Conservation (phyloP, 208 protist species). For the Crithidia acanthocephali region DNA sequence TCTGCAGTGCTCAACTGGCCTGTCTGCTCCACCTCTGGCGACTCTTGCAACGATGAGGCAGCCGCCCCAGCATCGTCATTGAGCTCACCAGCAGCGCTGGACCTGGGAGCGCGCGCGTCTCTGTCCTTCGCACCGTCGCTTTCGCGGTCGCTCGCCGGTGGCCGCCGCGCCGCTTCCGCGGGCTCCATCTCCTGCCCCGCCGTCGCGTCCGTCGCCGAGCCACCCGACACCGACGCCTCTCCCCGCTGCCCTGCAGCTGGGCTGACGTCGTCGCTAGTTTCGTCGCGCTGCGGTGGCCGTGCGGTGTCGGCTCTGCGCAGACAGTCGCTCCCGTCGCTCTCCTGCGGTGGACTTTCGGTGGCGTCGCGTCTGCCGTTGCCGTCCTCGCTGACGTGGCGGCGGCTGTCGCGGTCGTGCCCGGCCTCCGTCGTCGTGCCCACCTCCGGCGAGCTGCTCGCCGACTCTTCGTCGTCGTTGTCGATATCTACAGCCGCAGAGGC, state of each 20-base stretch:
- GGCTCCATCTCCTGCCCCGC: no score
- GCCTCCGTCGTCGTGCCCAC: conserved; percentile 16
- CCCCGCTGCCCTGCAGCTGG: not conserved
- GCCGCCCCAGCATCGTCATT: no score
- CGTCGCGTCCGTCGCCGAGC: no score
- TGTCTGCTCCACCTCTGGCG: no score
- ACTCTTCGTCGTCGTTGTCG: not conserved
- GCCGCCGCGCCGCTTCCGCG: no score
- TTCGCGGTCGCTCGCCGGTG: no score
- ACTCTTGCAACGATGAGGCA: no score
- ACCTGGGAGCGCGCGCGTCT: no score
- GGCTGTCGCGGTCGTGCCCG: conserved; percentile 11
- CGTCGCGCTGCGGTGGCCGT: not conserved
- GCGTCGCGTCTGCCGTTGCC: not conserved
- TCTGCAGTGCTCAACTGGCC: no score
- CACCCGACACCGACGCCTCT: no score
- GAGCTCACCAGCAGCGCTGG: no score
- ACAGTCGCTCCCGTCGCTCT: not conserved
- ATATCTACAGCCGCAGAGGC: not conserved
- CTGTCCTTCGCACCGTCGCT: no score
- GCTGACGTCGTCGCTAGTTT: not conserved
- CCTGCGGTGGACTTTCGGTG: not conserved
- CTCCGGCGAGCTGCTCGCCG: not conserved
- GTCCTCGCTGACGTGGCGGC: not conserved
- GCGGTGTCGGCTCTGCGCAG: not conserved